phyloP scores from a whole-genome alignment of 148 eudicot genomes.

The Spergularia marina region DNA sequence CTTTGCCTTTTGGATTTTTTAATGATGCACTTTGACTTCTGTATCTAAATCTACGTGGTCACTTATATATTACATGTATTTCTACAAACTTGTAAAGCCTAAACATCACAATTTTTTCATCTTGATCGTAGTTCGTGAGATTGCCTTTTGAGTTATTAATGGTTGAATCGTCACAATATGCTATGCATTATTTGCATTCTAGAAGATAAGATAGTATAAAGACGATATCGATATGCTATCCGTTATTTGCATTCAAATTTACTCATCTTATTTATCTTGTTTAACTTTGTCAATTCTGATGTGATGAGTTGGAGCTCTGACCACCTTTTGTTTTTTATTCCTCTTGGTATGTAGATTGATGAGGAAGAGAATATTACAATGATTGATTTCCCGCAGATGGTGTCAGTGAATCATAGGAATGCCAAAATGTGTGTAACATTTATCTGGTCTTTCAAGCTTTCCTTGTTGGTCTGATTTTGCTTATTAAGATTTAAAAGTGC shows the following conservation, averaged over 20 bases:
- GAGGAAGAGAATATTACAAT: conserved; percentile 88
- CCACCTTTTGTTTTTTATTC: neutral
- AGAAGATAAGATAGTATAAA: too few relatives aligned
- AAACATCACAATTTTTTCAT: too few relatives aligned
- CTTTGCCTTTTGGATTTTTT: neutral
- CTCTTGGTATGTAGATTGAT: conserved; percentile 51
- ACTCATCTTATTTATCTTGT: neutral
- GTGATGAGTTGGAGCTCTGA: neutral
- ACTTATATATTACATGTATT: too few relatives aligned
- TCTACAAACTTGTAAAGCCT: too few relatives aligned
- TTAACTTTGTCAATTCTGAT: neutral
- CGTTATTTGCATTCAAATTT: too few relatives aligned
- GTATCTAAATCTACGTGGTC: too few relatives aligned
- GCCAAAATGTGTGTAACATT: conserved; percentile 71
- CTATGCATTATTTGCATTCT: too few relatives aligned
- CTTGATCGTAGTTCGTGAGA: too few relatives aligned
- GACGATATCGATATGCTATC: too few relatives aligned
- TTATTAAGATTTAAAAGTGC: neutral
- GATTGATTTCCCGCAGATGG: conserved; percentile 99
- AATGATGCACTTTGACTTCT: neutral
- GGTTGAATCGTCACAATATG: too few relatives aligned
- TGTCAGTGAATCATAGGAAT: conserved; percentile 85
- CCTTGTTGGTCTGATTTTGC: neutral
- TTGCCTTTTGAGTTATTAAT: too few relatives aligned
- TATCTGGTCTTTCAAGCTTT: neutral